These are phyloP conservation scores for Aureobasidium lini DNA, from an alignment of 2,329 filamentous ascomycete genomes.

Conservation along the genomic window DNA sequence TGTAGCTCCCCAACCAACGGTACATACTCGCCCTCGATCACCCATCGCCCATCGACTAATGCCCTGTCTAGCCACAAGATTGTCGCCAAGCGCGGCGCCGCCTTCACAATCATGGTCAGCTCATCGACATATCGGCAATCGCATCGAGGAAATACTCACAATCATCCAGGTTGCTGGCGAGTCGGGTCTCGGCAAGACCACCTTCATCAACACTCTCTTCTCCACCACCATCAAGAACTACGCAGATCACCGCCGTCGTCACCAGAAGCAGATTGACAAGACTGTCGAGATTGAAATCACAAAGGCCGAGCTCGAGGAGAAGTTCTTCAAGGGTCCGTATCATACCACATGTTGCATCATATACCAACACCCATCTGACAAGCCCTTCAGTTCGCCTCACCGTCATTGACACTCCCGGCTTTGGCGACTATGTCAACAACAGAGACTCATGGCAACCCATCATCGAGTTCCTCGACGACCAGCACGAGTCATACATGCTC, in stretches of 20 bases:
- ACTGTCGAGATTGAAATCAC: conserved; percentile 99
- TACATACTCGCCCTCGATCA: conserved; percentile 31
- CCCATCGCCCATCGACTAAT: conserved; percentile 27
- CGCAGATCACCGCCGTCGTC: conserved; percentile 97
- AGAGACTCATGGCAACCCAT: conserved; percentile 99
- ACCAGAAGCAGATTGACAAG: conserved; percentile 99
- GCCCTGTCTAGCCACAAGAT: conserved; percentile 55
- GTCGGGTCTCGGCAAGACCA: conserved; percentile 97
- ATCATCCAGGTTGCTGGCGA: conserved; percentile 79
- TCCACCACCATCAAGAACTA: conserved; percentile 99
- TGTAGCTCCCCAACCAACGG: conserved; percentile 62
- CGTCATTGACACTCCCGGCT: conserved; percentile 97
- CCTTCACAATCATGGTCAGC: conserved; percentile 97
- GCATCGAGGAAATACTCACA: conserved; percentile 22
- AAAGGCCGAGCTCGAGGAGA: conserved; percentile 99
- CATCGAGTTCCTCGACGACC: conserved; percentile 98
- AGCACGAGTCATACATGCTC: conserved; percentile 99
- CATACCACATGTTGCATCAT: background rate
- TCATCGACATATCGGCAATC: background rate
- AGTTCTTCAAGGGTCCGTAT: conserved; percentile 94
- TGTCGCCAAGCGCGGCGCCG: conserved; percentile 78
- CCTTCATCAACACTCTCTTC: conserved; percentile 99
- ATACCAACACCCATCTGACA: background rate
- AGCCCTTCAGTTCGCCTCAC: conserved; percentile 76
- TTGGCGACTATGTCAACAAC: conserved; percentile 99